phyloP scores from a whole-genome alignment of 176 grass and related monocot species.

The maize (Zea mays) region Zm-B73-REFERENCE-NAM-5.0 NC_050098.1:187940501-187941000 shows the following conservation, averaged over 20 bases:
- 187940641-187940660: background rate
- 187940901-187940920: background rate
- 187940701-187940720: background rate
- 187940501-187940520: background rate
- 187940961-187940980: background rate
- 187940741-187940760: constrained; percentile 13
- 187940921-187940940: background rate
- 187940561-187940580: background rate
- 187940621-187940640: background rate
- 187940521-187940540: background rate
- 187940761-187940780: constrained; percentile 26
- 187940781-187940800: background rate
- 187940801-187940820: background rate
- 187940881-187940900: constrained; percentile 15
- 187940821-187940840: constrained; percentile 1
- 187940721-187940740: background rate
- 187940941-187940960: background rate
- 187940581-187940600: background rate
- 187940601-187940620: background rate
- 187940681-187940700: background rate
- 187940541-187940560: background rate
- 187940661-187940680: background rate
- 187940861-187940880: background rate
- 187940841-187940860: background rate
- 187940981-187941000: too few relatives aligned